These are phyloP conservation scores for Panicum miliaceum DNA, from an alignment of 176 grass and related monocot species.

Conservation along the genomic window DNA sequence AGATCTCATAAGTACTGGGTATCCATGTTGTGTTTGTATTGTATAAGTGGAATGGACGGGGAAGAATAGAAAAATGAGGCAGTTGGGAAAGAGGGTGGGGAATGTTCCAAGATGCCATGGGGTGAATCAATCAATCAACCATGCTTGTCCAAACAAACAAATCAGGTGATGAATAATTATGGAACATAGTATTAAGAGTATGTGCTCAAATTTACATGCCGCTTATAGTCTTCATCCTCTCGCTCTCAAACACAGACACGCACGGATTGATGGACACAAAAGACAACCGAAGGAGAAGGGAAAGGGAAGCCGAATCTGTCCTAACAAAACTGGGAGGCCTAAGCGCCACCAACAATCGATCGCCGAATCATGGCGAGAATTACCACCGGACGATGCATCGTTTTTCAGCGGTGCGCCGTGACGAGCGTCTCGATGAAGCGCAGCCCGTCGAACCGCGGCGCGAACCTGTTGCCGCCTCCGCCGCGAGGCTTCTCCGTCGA, in stretches of 20 bases:
- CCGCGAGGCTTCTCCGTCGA: neutral
- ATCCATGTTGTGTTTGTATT: neutral
- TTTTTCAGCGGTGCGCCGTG: slow-evolving; percentile 53
- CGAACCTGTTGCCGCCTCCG: slow-evolving; percentile 28
- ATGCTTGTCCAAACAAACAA: neutral
- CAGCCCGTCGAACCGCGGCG: slow-evolving; percentile 62
- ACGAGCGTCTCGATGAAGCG: slow-evolving; percentile 64
- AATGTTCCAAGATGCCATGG: neutral
- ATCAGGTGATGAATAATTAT: neutral
- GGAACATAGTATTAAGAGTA: neutral
- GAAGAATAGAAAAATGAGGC: neutral
- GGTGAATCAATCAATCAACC: neutral
- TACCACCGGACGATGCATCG: neutral
- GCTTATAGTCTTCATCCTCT: neutral
- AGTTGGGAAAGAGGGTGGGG: neutral
- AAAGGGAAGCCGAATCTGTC: neutral
- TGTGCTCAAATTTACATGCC: slow-evolving; percentile 23
- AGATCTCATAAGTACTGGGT: neutral
- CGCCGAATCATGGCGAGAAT: slow-evolving; percentile 40
- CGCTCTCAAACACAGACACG: neutral
- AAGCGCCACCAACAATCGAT: slow-evolving; percentile 18
- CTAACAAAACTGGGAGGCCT: slow-evolving; percentile 50
- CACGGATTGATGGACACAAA: neutral
- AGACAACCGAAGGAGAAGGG: too few relatives aligned
- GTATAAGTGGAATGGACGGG: neutral